These are phyloP conservation scores for Curvularia eragrostidis DNA, from an alignment of 2,329 filamentous ascomycete species.

Conservation along the genomic window DNA sequence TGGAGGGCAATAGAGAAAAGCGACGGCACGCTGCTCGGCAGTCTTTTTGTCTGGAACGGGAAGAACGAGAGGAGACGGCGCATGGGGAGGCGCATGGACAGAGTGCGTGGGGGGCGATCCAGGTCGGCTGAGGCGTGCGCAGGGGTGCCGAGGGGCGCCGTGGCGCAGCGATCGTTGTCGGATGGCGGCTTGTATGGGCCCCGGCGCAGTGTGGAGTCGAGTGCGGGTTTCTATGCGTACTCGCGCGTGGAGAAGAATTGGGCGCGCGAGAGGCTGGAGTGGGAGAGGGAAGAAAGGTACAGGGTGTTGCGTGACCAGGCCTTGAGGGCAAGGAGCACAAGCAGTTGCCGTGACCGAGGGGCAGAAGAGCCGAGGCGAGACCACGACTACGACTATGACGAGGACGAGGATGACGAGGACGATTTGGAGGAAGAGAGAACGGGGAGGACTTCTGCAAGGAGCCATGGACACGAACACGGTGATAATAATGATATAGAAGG, in stretches of 20 bases:
- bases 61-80: background rate
- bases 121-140: background rate
- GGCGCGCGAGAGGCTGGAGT: constrained; percentile 48
- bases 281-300: constrained; percentile 46
- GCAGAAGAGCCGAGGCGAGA: background rate
- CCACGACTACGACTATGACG: background rate
- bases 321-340: background rate
- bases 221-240: constrained; percentile 28
- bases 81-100: no score
- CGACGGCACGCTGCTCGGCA: constrained; percentile 52
- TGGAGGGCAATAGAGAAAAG: constrained; percentile 65
- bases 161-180: background rate
- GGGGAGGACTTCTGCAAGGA: background rate
- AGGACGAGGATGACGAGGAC: background rate
- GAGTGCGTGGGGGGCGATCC: background rate
- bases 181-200: background rate
- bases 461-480: no score
- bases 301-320: constrained; percentile 7
- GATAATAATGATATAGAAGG: no score
- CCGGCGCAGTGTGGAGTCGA: constrained; percentile 20
- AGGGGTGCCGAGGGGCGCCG: background rate
- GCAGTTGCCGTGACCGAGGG: constrained; percentile 8
- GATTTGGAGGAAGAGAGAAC: background rate
- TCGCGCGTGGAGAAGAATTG: constrained; percentile 43
- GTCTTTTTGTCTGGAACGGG: constrained; percentile 33